Base-by-base conservation (phyloP, 352 stramenopile genomes). In the Pythium dissotocum region DNA sequence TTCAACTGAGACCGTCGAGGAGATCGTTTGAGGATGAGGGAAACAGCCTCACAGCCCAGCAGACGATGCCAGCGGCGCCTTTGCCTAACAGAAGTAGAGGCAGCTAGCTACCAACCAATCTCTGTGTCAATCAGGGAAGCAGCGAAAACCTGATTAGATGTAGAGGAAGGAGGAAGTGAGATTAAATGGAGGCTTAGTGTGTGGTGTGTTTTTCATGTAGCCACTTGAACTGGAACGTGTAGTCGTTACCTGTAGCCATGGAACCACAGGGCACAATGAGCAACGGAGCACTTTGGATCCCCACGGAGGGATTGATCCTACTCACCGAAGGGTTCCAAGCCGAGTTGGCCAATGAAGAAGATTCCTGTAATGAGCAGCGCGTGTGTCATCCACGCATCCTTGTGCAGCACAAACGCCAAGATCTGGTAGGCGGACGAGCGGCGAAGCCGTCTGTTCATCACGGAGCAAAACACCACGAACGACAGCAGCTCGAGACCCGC, bases 401-500 rank as follows among this genome's bases (percentile, higher is more conserved):
- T 76, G n/a, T 72, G 57, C 40, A 82, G 38, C 5, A 80, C 76
- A 26, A 82, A 82, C 10, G 63, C 63, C 2, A 82, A 56, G 16
- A 73, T 67, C 6, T 32, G 30, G 35, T 61, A 18, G 10, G 36
- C 49, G 12, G 61, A 67, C 1, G 40, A 40, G 6, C 21, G 13
- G 16, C 46, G n/a, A n/a, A 67, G 10, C 21, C 24, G 30, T 2
- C 35, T 51, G 38, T 48, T 38, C 6, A 67, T 14, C 21, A 32
- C 4, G 30, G 14, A 1, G 42, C 49, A 60, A 30, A 67, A 58
- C 2, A 58, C 35, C 9, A 44, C 18, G 16, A 60, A 42, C 4
- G 33, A 61, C 8, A 61, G 16, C 10, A 67, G 13, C 30, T 67
- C 61, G 24, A 61, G 38, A 2, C 13, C 3, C 0, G 61, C 40